Base-by-base conservation (phyloP, 768 basidiomycete species). In the Rhodotorula diobovata region DNA sequence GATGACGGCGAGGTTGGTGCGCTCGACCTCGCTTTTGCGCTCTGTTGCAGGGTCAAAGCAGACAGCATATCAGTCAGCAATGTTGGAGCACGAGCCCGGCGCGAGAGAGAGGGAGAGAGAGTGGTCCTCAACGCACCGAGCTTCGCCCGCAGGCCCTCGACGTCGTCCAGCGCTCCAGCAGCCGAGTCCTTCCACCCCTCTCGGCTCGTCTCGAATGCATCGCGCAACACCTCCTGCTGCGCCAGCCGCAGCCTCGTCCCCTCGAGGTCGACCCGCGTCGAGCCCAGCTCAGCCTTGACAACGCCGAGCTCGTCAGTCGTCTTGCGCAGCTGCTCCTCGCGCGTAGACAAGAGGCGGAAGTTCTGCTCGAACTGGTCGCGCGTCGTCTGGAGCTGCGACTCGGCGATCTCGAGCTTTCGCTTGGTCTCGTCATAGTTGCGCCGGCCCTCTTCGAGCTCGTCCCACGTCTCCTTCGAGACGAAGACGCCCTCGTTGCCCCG, bases 401-500 rank as follows among this genome's bases (percentile, higher is more conserved):
- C 90, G n/a, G 90, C 84, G 54, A 91, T 87, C 77, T 89, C 88
- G 11, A 90, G 87, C 77, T 90, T 88, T 77, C 88, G 89, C 80
- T 86, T 88, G 20, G 91, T 87, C 77, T 97, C 93, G 55, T 88
- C 86, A 65, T 90, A 84, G 76, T 90, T 89, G 14, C 89, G 89
- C 77, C 87, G 86, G 59, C 85, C 84, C 50, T 89, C 82, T 15
- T 81, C 86, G 81, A 95, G 85, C 79, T 94, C 88, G 58, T 85
- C 86, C 93, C 93, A 97, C 6, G 87, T 88, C 76, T 97, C 93
- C 76, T 91, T 87, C 1, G 91, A 89, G 80, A 98, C 89, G 80
- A 89, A 96, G 46, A 97, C 91, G 15, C 96, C 96, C 77, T 95
- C 93, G 84, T 95, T 95, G 81, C 96, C 93, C 48, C 94, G 85